Evolutionary conservation across 495 filamentous ascomycete genomes (phyloP), one percentile per base, ranked within the genome.

Genomic region (Schizothecium vesticola): DNA sequence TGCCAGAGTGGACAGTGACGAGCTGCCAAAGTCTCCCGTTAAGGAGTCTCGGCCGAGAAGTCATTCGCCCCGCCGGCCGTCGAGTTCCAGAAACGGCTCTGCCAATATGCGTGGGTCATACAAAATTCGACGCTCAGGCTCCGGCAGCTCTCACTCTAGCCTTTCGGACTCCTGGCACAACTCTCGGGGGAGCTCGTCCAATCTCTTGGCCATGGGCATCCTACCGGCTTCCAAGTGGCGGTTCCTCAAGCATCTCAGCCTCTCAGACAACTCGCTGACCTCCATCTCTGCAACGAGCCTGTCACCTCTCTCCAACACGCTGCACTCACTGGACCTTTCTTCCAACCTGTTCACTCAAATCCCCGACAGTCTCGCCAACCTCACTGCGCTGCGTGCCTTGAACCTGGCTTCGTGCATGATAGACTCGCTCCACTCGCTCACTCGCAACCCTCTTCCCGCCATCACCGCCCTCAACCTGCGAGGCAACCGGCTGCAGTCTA

Each of bases 331-430:
- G 51, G 95, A 99, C 77, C 82, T 99, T 29, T 98, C 94, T 0
- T 87, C 87, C 19, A 99, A 99, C 76, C 86, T 96, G 22, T 94
- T 98, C 74, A 87, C 87, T 0, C 91, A 97, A 73, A 90, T 97
- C 59, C 95, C 95, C 1, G 95, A 98, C 75, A 91, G 91, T 72
- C 79, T 99, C 36, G 88, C 93, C 51, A 89, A 86, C 16, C 81
- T 99, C 59, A 91, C 91, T 33, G 88, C 91, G 23, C 84, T 99
- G 24, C 87, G 92, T 59, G 93, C 95, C 25, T 80, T 99, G 59
- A 98, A 99, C 73, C 83, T 99, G 28, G 94, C 94, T 16, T 89
- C 93, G 73, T 97, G 95, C 84, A 97, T 98, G 94, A 97, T 99
- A 61, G 92, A 95, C 64, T 96, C 93, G 33, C 81, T 99, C 66